Conservation (phyloP, 1,284 basidiomycete genomes). For the Psilocybe mexicana region DNA sequence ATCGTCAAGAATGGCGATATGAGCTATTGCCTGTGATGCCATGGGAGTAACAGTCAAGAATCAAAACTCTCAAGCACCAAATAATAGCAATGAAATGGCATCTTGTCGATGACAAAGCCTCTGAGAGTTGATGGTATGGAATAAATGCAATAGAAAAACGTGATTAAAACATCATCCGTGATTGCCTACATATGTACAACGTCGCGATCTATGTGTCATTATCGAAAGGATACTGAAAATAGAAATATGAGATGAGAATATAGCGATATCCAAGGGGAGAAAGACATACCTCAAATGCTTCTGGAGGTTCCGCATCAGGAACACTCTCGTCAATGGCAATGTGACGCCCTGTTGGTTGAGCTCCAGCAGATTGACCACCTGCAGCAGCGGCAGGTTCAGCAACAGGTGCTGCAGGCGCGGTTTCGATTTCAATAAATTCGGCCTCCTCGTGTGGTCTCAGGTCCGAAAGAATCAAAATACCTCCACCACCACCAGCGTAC, state of each 20-base stretch:
- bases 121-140: constrained; percentile 7
- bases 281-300: constrained; percentile 74
- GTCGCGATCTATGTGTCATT: constrained; percentile 49
- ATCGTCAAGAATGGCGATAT: constrained; percentile 63
- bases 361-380: constrained; percentile 25
- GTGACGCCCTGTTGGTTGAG: constrained; percentile 41
- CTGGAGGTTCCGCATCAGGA: constrained; percentile 78
- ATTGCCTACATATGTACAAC: constrained; percentile 16
- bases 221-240: constrained; percentile 60
- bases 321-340: constrained; percentile 70
- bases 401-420: constrained; percentile 35
- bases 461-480: constrained; percentile 81
- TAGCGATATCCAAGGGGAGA: constrained; percentile 7
- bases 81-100: background rate
- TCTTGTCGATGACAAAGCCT: constrained; percentile 20
- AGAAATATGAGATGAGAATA: constrained; percentile 16
- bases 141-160: constrained; percentile 17
- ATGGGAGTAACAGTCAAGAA: constrained; percentile 13
- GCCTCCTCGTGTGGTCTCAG: constrained; percentile 62
- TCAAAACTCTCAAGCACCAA: background rate
- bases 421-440: constrained; percentile 76
- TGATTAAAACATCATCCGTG: constrained; percentile 23
- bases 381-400: constrained; percentile 16
- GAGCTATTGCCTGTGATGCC: constrained; percentile 16
- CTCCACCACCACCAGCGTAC: constrained; percentile 78